Base-by-base conservation (phyloP, 179 eudicot genomes). In the Corrigiola litoralis region DNA sequence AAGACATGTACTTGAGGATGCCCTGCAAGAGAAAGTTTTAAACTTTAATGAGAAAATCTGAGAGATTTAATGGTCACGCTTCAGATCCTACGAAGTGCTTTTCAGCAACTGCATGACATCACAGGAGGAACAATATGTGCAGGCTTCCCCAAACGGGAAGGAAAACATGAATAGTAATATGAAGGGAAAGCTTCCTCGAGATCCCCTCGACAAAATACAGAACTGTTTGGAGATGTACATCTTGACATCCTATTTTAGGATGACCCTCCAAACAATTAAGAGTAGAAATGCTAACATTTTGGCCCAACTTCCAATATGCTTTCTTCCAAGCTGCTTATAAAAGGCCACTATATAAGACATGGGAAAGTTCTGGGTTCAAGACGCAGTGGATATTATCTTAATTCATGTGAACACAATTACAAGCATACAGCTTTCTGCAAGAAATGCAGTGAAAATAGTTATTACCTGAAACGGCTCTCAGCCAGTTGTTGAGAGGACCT, bases 401-500 rank as follows among this genome's bases (percentile, higher is more conserved):
- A 41, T 5, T 51, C 2, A 52, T 17, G 20, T 31, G 48, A 50
- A 59, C 16, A 38, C 5, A n/a, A n/a, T 25, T 17, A 58, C 23
- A 20, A 42, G 16, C 6, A 18, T 34, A 17, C 16, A 61, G 41
- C 48, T 34, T 32, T 31, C 16, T 6, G 16, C 53, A 40, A 36
- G 47, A 31, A 18, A 46, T 5, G 23, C 51, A 41, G 29, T 7
- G 31, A 11, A 37, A 12, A 21, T 23, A 24, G 71, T 37, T 21
- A 40, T 71, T 74, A 95, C 97, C 96, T 88, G 85, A 83, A 86
- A 61, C 84, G 82, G 45, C 72, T 75, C 75, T 88, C 96, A 56
- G 84, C 85, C 65, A 76, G 42, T 55, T 56, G 65, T 25, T 61
- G 79, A 51, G 79, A 73, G 37, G 81, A 60, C 76, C 70, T 84